A percentile compares a stretch with the other conserved stretches of the same genome.
Conservation (phyloP, 2,329 filamentous ascomycete genomes). For the Colletotrichum gloeosporioides region DNA sequence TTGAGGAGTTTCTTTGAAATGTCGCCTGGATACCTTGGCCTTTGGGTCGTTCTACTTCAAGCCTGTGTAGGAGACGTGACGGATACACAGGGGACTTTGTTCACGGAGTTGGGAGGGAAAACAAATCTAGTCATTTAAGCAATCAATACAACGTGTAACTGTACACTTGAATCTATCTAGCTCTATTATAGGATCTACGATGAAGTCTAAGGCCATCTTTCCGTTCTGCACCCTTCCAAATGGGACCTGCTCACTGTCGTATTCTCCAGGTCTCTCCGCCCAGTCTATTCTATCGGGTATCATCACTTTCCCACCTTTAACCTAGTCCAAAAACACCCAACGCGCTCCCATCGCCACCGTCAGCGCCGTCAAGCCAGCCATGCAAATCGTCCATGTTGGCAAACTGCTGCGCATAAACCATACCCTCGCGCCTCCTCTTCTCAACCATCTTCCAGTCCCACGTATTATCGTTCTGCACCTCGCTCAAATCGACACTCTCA, state of each 20-base stretch:
- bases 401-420: conserved; percentile 61
- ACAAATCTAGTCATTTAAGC: background rate
- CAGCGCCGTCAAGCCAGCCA: conserved; percentile 58
- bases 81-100: background rate
- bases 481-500: conserved; percentile 40
- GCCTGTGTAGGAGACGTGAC: background rate
- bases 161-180: background rate
- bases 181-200: background rate
- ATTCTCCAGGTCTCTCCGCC: background rate
- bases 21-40: background rate
- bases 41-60: background rate
- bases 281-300: conserved; percentile 12
- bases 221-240: background rate
- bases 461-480: conserved; percentile 37
- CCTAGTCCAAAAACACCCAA: conserved; percentile 54
- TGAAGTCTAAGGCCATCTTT: background rate
- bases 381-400: conserved; percentile 60
- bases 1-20: conserved; percentile 14
- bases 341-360: conserved; percentile 54
- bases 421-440: conserved; percentile 57
- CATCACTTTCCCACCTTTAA: conserved; percentile 23
- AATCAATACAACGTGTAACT: background rate
- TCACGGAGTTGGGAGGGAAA: background rate
- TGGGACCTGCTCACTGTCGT: background rate
- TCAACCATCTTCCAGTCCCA: conserved; percentile 68